Conservation (phyloP, 371 early-diverging fungal genomes). For the Rhizopus delemar region DNA sequence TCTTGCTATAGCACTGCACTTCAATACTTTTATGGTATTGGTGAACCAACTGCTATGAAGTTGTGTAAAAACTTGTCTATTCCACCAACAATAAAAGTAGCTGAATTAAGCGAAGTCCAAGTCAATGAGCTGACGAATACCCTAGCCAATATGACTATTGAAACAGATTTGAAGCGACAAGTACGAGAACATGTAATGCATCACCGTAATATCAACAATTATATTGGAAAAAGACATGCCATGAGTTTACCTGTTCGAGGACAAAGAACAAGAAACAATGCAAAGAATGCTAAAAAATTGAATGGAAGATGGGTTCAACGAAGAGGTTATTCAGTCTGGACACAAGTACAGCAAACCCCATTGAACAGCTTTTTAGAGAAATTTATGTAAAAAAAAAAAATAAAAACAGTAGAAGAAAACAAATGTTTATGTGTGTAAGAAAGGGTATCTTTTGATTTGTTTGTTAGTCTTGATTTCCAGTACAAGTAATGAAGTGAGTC, state of each 20-base stretch:
- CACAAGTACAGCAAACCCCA: constrained; percentile 34
- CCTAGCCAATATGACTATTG: constrained; percentile 88
- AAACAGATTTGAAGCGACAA: constrained; percentile 85
- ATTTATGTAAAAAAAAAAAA: constrained; percentile 28
- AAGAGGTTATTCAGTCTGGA: constrained; percentile 46
- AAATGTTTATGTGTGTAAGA: background rate
- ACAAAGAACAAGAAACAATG: constrained; percentile 86
- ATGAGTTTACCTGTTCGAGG: constrained; percentile 90
- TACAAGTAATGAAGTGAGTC: constrained; percentile 23
- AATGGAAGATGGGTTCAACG: constrained; percentile 70
- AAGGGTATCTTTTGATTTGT: constrained; percentile 2
- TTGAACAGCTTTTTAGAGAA: constrained; percentile 37
- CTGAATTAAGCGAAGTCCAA: constrained; percentile 86
- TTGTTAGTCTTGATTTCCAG: constrained; percentile 9
- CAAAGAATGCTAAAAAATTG: constrained; percentile 83
- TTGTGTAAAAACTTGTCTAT: constrained; percentile 81
- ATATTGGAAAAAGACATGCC: constrained; percentile 84
- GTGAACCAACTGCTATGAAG: constrained; percentile 70
- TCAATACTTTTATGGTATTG: constrained; percentile 92
- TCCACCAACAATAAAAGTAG: constrained; percentile 74
- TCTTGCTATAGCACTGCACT: constrained; percentile 49
- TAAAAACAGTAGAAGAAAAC: background rate
- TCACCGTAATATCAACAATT: constrained; percentile 80
- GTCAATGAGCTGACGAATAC: constrained; percentile 82
- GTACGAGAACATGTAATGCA: constrained; percentile 78